Percentiles rank a stretch among this genome's conserved stretches.
Evolutionary conservation across 2,329 filamentous ascomycete species (phyloP).

Genomic region (Penicillium brevicompactum): DNA sequence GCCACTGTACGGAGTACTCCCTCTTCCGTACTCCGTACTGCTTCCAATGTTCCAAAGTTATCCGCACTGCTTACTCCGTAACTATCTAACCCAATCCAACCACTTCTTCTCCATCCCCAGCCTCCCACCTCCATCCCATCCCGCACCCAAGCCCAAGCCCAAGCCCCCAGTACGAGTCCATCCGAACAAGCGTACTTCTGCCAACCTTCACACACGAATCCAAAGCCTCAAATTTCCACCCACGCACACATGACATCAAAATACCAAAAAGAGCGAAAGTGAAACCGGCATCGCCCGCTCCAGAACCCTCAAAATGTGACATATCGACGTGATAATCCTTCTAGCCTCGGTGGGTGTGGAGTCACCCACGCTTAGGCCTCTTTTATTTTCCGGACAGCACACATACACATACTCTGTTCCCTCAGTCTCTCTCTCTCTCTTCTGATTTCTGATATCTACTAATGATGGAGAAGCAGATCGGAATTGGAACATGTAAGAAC

Average conservation of each 20-base stretch:
- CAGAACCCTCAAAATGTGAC: constrained; percentile 5
- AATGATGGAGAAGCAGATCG: too few relatives aligned
- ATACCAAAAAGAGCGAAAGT: not conserved
- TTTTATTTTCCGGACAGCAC: not conserved
- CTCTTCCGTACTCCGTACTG: too few relatives aligned
- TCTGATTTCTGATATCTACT: not conserved
- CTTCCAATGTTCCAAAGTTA: too few relatives aligned
- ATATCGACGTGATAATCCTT: constrained; percentile 1
- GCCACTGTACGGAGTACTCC: too few relatives aligned
- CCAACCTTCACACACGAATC: not conserved
- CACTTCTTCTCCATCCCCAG: not conserved
- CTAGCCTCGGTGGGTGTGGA: not conserved
- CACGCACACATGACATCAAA: not conserved
- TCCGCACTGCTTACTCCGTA: too few relatives aligned
- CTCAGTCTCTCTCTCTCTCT: too few relatives aligned
- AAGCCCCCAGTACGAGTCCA: not conserved
- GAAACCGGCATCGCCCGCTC: not conserved
- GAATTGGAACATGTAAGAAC: not conserved
- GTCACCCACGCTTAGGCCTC: not conserved
- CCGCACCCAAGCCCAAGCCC: not conserved
- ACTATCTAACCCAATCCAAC: too few relatives aligned
- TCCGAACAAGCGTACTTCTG: not conserved
- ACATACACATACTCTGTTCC: not conserved
- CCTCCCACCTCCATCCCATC: not conserved
- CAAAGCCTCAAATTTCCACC: not conserved